Base-by-base conservation (phyloP, 2,329 filamentous ascomycete genomes). In the Pyricularia grisea region DNA sequence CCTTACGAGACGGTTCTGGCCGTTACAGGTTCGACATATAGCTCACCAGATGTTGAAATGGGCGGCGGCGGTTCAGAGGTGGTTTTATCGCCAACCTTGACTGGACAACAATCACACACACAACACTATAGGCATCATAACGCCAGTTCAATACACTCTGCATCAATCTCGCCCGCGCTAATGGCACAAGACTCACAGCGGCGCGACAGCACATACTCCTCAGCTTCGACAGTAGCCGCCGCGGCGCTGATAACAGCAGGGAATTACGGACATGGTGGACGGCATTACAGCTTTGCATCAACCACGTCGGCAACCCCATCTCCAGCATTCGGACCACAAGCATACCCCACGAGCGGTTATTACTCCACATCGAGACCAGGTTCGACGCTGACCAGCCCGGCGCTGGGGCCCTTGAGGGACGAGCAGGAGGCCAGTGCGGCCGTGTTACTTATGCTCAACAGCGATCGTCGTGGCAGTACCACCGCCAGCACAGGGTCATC, bases 401-500 rank as follows among this genome's bases (percentile, higher is more conserved):
- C 83, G 9, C 76, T 89, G 64, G 75, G 79, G 25, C 86, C 87
- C 0, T 84, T 87, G 74, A 80, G 81, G 50, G 86, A 89, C 67
- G 74, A 87, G 4, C 88, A 91, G 71, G 90, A 93, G 71, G 92
- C 95, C 77, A 94, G 93, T 0, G 95, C 93, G 9, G 90, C 92
- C 14, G 94, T 93, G 3, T 78, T 97, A 73, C 79, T 97, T 77
- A 97, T 97, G 93, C 81, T 97, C 70, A 96, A 94, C 73, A 88
- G 84, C 68, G 93, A 95, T 76, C 86, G 92, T 60, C 84, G 92
- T 50, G 84, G 83, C 55, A 63, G 60, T 28, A 81, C 79, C 12
- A 65, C 69, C n/a, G 69, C 71, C 20, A 70, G 65, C 55, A 74
- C 77, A 60, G 76, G 10, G 23, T 12, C 65, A 55, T 9, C 50